Evolutionary conservation across 257 asterid species (phyloP).

Genomic region (Lavandula angustifolia): DNA sequence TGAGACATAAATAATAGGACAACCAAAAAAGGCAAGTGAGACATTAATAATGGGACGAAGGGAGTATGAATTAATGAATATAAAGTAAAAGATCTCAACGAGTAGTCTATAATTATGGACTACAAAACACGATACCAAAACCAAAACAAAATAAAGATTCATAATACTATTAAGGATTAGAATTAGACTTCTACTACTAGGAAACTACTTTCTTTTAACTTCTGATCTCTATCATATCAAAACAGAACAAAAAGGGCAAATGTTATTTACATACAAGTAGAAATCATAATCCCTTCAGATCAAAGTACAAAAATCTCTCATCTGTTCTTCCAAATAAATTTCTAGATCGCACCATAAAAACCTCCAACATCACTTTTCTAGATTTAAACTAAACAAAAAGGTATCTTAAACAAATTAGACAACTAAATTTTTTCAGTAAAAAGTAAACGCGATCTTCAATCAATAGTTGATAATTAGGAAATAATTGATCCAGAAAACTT

Average conservation of each 20-base stretch:
- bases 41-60: no score
- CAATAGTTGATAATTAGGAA: constrained; percentile 16
- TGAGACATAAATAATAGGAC: no score
- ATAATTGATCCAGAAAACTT: constrained; percentile 1
- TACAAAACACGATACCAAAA: no score
- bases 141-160: no score
- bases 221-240: constrained; percentile 3
- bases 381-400: neutral
- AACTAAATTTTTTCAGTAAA: no score
- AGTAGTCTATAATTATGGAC: no score
- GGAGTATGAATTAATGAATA: no score
- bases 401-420: neutral
- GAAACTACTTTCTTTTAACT: no score
- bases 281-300: constrained; percentile 10
- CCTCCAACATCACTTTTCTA: constrained; percentile 14
- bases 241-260: constrained; percentile 18
- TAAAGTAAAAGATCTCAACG: no score
- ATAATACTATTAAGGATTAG: no score
- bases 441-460: constrained; percentile 12
- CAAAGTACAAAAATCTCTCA: neutral
- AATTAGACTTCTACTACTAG: no score
- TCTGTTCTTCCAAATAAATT: neutral
- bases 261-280: neutral
- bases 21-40: no score
- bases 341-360: constrained; percentile 29